Base-by-base conservation (phyloP, 1,139 yeast genomes). In the Candida sp. region DNA sequence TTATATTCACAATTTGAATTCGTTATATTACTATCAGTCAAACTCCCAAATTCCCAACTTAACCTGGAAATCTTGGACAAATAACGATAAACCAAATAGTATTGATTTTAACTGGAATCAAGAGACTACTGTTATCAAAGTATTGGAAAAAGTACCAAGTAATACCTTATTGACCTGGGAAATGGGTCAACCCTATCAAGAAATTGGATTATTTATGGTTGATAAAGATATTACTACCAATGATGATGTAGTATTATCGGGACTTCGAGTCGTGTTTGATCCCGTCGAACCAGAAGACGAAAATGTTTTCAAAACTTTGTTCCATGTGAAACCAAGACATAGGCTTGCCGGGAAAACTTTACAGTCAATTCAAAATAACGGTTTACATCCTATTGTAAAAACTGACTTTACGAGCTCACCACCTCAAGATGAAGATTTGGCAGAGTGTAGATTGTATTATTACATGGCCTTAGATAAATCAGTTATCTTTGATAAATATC, bases 241-340 rank as follows among this genome's bases (percentile, higher is more conserved):
- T 1, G 73, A 70, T 41, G 76, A 70, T 49, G 35, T 66, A 21
- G 66, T 66, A 4, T 58, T 70, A 35, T 54, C 68, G 35, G 76
- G 76, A 0, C 48, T 69, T 15, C 49, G 76, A 43, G 64, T 63
- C 4, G 51, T 64, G 3, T 56, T 68, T 27, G 57, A 56, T 39
- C 51, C 45, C n/a, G 34, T 36, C 21, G 45, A 35, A 2, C 44
- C 44, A 4, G 40, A 45, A 9, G 53, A 49, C 1, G 51, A 50
- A 11, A 55, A 55, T 38, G 46, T 68, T 11, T 65, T 62, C 46
- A 63, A 64, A 43, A 73, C 79, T 0, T 50, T 73, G 49, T 71
- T 73, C 51, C 78, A 73, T 49, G 57, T 70, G 8, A 70, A 70
- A 45, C 78, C 78, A 7, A 60, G 75, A 44, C 75, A 68, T 51